Evolutionary conservation across 2,329 filamentous ascomycete species (phyloP), one percentile per base, ranked within the genome.

Genomic region (Lachnellula cervina): DNA sequence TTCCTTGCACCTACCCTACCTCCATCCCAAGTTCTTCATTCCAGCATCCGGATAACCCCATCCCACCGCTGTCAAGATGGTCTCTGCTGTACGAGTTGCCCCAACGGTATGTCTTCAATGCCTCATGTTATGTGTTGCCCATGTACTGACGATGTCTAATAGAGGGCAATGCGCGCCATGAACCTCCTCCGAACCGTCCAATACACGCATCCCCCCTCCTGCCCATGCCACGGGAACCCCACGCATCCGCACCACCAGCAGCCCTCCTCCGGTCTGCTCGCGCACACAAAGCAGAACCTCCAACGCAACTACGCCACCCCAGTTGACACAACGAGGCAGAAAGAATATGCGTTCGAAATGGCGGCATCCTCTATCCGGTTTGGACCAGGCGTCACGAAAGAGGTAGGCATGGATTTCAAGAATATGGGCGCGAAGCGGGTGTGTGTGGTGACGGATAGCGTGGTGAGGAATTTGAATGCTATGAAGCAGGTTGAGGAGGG

Each of bases 281-380:
- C 77, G 5, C 73, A 75, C 3, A 72, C 77, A 16, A 78, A 78
- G 21, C 77, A 75, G 54, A 71, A 74, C 48, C 68, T 71, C 19
- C 69, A 73, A 51, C 65, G 82, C 35, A 77, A 76, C 49, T 85
- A 82, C 71, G 91, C 90, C n/a, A 93, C 90, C 0, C 90, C 92
- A 0, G 75, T 88, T 28, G 86, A 90, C 66, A 74, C 80, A 8
- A 80, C 82, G 2, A 81, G 84, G 61, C 82, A 91, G 68, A 96
- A 95, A 71, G 94, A 99, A 72, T 99, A 99, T 75, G 94, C 94
- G 14, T 99, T 99, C 70, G 94, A 99, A 72, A 96, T 99, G 93
- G 94, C 94, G 0, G 91, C 94, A 1, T 96, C 90, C 1, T 90
- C 88, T 28, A 97, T 99, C 68, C 85, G 94, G 13, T 99, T 97